phyloP scores from a whole-genome alignment of 805 yeast species.

The Wickerhamiella domercqiae region DNA sequence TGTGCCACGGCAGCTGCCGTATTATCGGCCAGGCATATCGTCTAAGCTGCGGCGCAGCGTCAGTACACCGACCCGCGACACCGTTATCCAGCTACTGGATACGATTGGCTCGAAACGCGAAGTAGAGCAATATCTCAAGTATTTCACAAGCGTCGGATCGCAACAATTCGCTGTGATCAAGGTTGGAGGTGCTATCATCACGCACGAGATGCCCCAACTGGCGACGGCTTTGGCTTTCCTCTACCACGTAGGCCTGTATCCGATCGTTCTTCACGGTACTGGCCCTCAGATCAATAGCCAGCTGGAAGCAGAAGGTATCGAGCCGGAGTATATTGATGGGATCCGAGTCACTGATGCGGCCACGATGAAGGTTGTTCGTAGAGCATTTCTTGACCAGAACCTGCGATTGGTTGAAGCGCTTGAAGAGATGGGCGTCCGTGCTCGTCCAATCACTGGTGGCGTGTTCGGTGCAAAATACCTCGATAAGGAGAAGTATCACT shows the following conservation, averaged over 20 bases:
- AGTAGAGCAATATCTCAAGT: slow-evolving; percentile 92
- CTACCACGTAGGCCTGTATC: slow-evolving; percentile 94
- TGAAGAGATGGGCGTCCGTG: slow-evolving; percentile 92
- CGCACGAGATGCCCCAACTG: slow-evolving; percentile 80
- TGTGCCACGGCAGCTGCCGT: too few species aligned
- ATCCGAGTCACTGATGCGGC: slow-evolving; percentile 87
- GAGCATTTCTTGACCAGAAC: slow-evolving; percentile 90
- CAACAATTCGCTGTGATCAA: slow-evolving; percentile 97
- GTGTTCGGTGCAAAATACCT: slow-evolving; percentile 87
- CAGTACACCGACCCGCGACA: slow-evolving; percentile 54
- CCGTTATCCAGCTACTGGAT: slow-evolving; percentile 86
- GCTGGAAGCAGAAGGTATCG: slow-evolving; percentile 85
- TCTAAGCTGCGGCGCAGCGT: too few species aligned
- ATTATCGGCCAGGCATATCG: too few species aligned
- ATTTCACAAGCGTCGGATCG: slow-evolving; percentile 77
- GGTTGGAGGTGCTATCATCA: slow-evolving; percentile 98
- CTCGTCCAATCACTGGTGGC: slow-evolving; percentile 97
- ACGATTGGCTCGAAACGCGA: slow-evolving; percentile 96
- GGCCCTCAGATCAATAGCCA: slow-evolving; percentile 97
- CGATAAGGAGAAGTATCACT: slow-evolving; percentile 76
- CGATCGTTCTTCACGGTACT: slow-evolving; percentile 93
- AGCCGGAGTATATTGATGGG: slow-evolving; percentile 91
- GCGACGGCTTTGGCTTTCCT: slow-evolving; percentile 92
- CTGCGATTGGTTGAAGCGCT: slow-evolving; percentile 87
- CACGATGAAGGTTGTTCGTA: slow-evolving; percentile 92